phyloP scores from a whole-genome alignment of 176 grass and related monocot species.

The Thinopyrum elongatum region DNA sequence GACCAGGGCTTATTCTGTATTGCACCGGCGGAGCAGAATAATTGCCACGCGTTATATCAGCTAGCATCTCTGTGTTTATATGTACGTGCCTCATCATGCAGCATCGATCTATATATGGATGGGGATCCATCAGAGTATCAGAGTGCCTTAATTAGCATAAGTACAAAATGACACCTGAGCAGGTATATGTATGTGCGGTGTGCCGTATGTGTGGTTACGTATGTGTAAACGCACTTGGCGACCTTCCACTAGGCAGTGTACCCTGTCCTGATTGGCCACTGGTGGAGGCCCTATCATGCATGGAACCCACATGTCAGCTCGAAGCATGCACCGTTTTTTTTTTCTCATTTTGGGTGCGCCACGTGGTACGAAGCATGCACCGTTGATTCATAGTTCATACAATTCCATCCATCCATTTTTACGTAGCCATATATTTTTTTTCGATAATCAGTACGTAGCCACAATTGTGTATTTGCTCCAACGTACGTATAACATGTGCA shows the following conservation, averaged over 20 bases:
- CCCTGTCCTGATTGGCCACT: background rate
- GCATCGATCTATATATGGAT: background rate
- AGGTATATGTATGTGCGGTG: background rate
- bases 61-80: too few relatives aligned
- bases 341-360: too few relatives aligned
- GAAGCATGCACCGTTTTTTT: too few relatives aligned
- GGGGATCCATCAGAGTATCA: background rate
- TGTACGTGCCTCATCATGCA: background rate
- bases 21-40: background rate
- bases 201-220: background rate
- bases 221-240: background rate
- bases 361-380: too few relatives aligned
- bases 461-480: background rate
- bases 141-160: background rate
- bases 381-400: too few relatives aligned
- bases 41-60: conserved; percentile 13
- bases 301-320: background rate
- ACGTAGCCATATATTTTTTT: too few relatives aligned
- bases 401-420: too few relatives aligned
- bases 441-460: too few relatives aligned
- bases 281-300: background rate
- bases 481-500: conserved; percentile 6
- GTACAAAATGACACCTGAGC: background rate
- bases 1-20: background rate
- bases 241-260: background rate